Conservation (phyloP, 805 yeast genomes). For the Monosporozyma aerobia region DNA sequence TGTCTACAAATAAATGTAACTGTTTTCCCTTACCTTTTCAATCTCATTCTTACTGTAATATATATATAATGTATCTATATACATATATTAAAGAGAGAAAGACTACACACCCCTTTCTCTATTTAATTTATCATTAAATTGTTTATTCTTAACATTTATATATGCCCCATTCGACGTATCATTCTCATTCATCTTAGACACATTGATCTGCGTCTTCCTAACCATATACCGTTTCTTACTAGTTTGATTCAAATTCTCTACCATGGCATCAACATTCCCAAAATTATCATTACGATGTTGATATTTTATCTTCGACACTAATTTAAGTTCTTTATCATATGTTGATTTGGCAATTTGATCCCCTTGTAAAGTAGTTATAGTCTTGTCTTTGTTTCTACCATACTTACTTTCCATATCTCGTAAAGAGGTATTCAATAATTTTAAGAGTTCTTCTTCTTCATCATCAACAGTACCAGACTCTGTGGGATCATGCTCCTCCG, state of each 20-base stretch:
- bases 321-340: conserved; percentile 23
- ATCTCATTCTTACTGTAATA: neutral
- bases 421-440: conserved; percentile 17
- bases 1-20: conserved; percentile 8
- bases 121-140: conserved; percentile 24
- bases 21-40: neutral
- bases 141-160: conserved; percentile 26
- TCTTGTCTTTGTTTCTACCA: conserved; percentile 1
- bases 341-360: conserved; percentile 21
- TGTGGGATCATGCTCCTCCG: conserved; percentile 1
- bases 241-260: conserved; percentile 12
- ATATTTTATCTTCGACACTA: conserved; percentile 5
- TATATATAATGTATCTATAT: neutral
- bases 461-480: neutral
- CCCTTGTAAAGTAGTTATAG: conserved; percentile 8
- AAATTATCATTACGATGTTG: conserved; percentile 11
- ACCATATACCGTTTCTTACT: conserved; percentile 16
- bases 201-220: conserved; percentile 12
- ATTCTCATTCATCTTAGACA: neutral
- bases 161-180: conserved; percentile 10
- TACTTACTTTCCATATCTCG: conserved; percentile 17
- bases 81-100: neutral
- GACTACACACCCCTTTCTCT: conserved; percentile 1
- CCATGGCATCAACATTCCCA: conserved; percentile 13
- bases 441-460: neutral